phyloP scores from a whole-genome alignment of 2,329 filamentous ascomycete species.

The Grosmannia serpens region DNA sequence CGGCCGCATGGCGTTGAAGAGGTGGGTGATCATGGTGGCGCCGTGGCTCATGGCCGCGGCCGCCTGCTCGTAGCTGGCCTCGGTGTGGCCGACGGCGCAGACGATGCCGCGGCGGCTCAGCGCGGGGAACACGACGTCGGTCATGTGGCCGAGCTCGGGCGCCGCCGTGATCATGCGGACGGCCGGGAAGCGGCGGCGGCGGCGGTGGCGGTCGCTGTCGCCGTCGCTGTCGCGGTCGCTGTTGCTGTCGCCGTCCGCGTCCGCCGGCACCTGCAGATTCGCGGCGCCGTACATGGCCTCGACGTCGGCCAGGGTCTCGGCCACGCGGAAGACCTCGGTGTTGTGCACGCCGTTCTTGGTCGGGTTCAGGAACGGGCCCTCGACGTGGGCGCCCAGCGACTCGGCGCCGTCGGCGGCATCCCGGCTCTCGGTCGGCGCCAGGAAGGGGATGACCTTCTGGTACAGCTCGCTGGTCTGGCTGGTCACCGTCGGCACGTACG shows the following conservation, averaged over 20 bases:
- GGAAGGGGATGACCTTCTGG: slow-evolving; percentile 63
- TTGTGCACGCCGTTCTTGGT: slow-evolving; percentile 83
- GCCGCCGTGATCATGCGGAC: slow-evolving; percentile 80
- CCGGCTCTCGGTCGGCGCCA: slow-evolving; percentile 56
- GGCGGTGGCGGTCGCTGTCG: neutral
- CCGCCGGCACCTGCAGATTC: slow-evolving; percentile 40
- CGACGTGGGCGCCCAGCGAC: slow-evolving; percentile 80
- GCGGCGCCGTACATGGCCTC: slow-evolving; percentile 59
- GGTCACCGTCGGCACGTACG: slow-evolving; percentile 75
- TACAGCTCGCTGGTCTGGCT: slow-evolving; percentile 76
- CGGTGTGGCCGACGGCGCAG: slow-evolving; percentile 75
- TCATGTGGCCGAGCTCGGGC: slow-evolving; percentile 66
- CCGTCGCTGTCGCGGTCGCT: no score
- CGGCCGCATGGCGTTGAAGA: slow-evolving; percentile 90
- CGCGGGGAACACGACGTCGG: slow-evolving; percentile 49
- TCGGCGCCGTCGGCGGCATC: slow-evolving; percentile 65
- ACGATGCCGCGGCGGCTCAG: slow-evolving; percentile 56
- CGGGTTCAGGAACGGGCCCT: slow-evolving; percentile 78
- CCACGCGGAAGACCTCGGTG: slow-evolving; percentile 55
- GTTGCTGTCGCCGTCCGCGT: no score
- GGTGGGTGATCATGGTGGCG: slow-evolving; percentile 80
- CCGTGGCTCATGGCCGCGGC: slow-evolving; percentile 59
- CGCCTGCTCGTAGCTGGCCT: slow-evolving; percentile 76
- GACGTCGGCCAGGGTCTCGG: slow-evolving; percentile 52
- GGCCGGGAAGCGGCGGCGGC: slow-evolving; percentile 21